Percentiles rank a stretch among this genome's conserved stretches.
Evolutionary conservation across 345 rosid genomes (phyloP).

Genomic region (Syzygium jambos): DNA sequence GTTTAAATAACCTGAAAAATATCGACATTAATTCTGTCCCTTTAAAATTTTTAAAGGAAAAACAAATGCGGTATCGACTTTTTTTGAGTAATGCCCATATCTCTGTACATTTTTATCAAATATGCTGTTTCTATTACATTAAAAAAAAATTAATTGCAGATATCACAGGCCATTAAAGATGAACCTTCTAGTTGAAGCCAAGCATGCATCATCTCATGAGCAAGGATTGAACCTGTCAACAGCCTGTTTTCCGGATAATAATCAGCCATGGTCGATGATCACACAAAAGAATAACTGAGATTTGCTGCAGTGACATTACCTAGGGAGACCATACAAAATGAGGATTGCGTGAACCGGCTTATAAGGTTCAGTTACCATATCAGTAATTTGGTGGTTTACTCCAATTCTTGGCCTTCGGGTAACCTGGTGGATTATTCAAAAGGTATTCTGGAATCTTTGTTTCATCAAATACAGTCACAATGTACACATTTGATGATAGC

Average conservation of each 20-base stretch:
- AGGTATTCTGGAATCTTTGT: neutral
- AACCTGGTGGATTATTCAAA: constrained; percentile 30
- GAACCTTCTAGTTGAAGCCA: constrained; percentile 94
- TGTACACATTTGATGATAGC: neutral
- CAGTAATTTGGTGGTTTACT: constrained; percentile 39
- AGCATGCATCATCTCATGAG: constrained; percentile 99
- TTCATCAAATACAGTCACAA: neutral
- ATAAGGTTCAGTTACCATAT: constrained; percentile 68
- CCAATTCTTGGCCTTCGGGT: constrained; percentile 67
- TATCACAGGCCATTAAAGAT: neutral
- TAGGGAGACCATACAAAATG: constrained; percentile 81
- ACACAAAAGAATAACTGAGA: neutral
- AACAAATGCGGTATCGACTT: neutral
- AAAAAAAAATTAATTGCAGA: neutral
- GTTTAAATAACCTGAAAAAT: constrained; percentile 57
- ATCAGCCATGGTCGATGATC: neutral
- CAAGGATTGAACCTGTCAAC: constrained; percentile 89
- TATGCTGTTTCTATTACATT: neutral
- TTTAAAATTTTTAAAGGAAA: neutral
- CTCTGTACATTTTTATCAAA: neutral
- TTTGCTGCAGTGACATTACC: constrained; percentile 17
- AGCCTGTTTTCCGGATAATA: constrained; percentile 31
- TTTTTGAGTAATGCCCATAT: neutral
- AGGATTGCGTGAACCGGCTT: constrained; percentile 80
- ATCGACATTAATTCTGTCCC: neutral